phyloP scores from a whole-genome alignment of 202 grass and related monocot species.

The Carex arenaria region DNA sequence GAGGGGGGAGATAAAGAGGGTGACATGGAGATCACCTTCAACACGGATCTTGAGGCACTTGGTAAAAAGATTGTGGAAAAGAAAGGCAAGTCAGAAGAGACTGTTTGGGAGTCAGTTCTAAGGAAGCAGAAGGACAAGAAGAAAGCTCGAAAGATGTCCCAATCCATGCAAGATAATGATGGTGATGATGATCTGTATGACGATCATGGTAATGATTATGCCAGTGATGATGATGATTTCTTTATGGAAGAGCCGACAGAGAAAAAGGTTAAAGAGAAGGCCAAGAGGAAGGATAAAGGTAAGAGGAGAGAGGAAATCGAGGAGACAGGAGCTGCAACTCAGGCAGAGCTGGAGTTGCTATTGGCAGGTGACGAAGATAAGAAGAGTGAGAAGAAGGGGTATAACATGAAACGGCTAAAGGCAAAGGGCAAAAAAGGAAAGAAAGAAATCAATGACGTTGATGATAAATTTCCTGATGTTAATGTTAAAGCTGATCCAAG shows the following conservation, averaged over 20 bases:
- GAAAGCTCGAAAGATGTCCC: constrained; percentile 47
- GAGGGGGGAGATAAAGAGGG: constrained; percentile 26
- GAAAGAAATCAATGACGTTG: constrained; percentile 45
- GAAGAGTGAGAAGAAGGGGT: constrained; percentile 52
- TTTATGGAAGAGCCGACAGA: constrained; percentile 59
- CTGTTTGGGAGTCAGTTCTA: constrained; percentile 75
- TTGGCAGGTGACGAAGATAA: constrained; percentile 57
- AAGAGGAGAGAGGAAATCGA: constrained; percentile 40
- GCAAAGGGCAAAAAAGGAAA: constrained; percentile 53
- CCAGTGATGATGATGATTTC: constrained; percentile 40
- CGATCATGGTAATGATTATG: constrained; percentile 33
- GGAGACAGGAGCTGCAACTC: constrained; percentile 39
- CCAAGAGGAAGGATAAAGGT: constrained; percentile 32
- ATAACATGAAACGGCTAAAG: constrained; percentile 70
- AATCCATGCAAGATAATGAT: constrained; percentile 31
- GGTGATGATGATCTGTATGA: constrained; percentile 38
- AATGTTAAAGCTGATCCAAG: constrained; percentile 64
- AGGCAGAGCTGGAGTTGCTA: constrained; percentile 79
- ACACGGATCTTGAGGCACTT: constrained; percentile 70
- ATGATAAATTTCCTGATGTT: constrained; percentile 57
- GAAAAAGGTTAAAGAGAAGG: constrained; percentile 38
- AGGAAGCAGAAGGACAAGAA: constrained; percentile 76
- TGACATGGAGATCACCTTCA: constrained; percentile 90
- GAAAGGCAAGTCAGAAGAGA: constrained; percentile 47
- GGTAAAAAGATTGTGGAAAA: constrained; percentile 65